Evolutionary conservation across 176 grass and related monocot genomes (phyloP).

Genomic region (Carex littledalei): DNA sequence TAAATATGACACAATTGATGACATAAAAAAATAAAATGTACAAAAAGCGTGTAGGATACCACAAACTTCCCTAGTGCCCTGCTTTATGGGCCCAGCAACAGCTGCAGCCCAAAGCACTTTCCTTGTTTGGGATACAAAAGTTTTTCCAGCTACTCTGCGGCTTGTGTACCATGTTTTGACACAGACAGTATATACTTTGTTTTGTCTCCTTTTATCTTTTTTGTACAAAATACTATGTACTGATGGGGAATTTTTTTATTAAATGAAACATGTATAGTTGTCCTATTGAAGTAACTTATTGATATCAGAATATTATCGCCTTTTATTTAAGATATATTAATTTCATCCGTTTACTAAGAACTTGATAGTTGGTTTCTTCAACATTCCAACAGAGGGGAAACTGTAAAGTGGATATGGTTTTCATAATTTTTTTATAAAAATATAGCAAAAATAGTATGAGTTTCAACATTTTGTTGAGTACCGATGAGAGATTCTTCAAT

Average conservation of each 20-base stretch:
- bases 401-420: too few species aligned
- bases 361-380: too few species aligned
- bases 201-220: neutral
- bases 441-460: too few species aligned
- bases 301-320: neutral
- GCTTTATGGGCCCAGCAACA: neutral
- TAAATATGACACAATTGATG: neutral
- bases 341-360: too few species aligned
- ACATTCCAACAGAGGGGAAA: too few species aligned
- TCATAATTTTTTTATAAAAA: too few species aligned
- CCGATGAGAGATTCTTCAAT: too few species aligned
- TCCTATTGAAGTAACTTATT: neutral
- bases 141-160: neutral
- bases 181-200: neutral
- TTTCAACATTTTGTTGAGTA: too few species aligned
- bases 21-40: neutral
- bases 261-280: neutral
- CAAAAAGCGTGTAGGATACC: neutral
- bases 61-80: neutral
- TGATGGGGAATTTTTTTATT: neutral
- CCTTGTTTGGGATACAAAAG: neutral
- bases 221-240: neutral
- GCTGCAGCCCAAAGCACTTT: conserved; percentile 11
- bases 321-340: too few species aligned
- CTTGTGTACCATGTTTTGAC: neutral